phyloP scores from a whole-genome alignment of 768 basidiomycete species.

The Macrolepiota dolichaula region DNA sequence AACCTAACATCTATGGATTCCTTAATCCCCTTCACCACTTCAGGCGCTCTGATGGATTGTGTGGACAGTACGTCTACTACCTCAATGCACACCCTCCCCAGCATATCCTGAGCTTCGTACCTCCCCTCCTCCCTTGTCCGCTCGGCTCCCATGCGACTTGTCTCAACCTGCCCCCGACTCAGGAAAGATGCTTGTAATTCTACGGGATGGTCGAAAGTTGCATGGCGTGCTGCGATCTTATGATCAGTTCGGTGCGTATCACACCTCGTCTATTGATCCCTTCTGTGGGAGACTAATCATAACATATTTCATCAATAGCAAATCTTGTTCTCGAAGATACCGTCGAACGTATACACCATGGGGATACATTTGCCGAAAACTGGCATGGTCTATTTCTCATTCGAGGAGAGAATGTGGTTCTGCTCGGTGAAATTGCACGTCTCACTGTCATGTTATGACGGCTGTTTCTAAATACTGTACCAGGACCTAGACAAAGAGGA shows the following conservation, averaged over 20 bases:
- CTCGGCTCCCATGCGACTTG: constrained; percentile 14
- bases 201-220: constrained; percentile 94
- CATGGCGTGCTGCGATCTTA: constrained; percentile 96
- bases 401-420: constrained; percentile 96
- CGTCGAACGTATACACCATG: constrained; percentile 91
- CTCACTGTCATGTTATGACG: constrained; percentile 1
- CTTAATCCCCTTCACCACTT: constrained; percentile 97
- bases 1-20: constrained; percentile 70
- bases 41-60: constrained; percentile 96
- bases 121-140: constrained; percentile 20
- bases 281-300: neutral
- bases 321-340: constrained; percentile 97
- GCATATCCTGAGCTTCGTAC: constrained; percentile 45
- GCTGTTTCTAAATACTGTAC: constrained; percentile 4
- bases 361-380: constrained; percentile 81
- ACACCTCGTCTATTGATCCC: neutral
- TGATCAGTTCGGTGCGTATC: constrained; percentile 90
- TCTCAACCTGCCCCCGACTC: constrained; percentile 18
- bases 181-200: constrained; percentile 99
- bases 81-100: constrained; percentile 45
- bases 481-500: constrained; percentile 95
- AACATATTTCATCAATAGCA: constrained; percentile 44
- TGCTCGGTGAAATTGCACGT: constrained; percentile 94
- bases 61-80: constrained; percentile 97
- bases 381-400: constrained; percentile 91